Evolutionary conservation across 148 eudicot species (phyloP).

Genomic region (Cornus controversa): DNA sequence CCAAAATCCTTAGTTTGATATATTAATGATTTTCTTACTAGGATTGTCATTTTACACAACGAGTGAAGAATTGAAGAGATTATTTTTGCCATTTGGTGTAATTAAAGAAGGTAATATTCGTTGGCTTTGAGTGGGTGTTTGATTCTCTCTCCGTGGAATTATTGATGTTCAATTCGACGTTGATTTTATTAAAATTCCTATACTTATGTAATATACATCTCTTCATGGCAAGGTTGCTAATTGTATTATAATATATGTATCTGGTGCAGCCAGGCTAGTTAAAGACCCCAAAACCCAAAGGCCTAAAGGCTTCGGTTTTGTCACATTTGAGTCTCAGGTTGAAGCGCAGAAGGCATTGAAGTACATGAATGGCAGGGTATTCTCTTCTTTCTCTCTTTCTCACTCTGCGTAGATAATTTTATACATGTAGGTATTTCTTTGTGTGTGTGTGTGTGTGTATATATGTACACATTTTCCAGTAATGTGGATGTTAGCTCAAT

Average conservation of each 20-base stretch:
- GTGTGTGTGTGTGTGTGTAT: too few species aligned
- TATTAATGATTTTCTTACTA: not conserved
- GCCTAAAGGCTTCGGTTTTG: slow-evolving; percentile 81
- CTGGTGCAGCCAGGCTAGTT: slow-evolving; percentile 54
- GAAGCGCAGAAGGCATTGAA: slow-evolving; percentile 68
- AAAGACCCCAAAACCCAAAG: slow-evolving; percentile 57
- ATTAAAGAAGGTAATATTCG: slow-evolving; percentile 42
- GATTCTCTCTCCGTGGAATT: too few species aligned
- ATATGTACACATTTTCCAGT: not conserved
- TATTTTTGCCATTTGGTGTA: slow-evolving; percentile 59
- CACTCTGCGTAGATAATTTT: not conserved
- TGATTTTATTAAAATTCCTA: not conserved
- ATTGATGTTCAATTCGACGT: not conserved
- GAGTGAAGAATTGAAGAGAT: slow-evolving; percentile 32
- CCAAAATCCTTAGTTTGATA: not conserved
- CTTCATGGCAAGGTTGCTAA: too few species aligned
- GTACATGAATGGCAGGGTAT: slow-evolving; percentile 74
- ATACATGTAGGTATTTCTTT: not conserved
- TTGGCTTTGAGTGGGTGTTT: not conserved
- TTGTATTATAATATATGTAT: too few species aligned
- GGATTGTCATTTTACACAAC: slow-evolving; percentile 71
- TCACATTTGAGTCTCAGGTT: slow-evolving; percentile 57
- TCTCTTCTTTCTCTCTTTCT: slow-evolving; percentile 5
- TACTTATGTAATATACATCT: not conserved
- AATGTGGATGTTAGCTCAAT: not conserved